Evolutionary conservation across 352 stramenopile genomes (phyloP), one percentile per base, ranked within the genome.

Genomic region (Phytophthora kernoviae): DNA sequence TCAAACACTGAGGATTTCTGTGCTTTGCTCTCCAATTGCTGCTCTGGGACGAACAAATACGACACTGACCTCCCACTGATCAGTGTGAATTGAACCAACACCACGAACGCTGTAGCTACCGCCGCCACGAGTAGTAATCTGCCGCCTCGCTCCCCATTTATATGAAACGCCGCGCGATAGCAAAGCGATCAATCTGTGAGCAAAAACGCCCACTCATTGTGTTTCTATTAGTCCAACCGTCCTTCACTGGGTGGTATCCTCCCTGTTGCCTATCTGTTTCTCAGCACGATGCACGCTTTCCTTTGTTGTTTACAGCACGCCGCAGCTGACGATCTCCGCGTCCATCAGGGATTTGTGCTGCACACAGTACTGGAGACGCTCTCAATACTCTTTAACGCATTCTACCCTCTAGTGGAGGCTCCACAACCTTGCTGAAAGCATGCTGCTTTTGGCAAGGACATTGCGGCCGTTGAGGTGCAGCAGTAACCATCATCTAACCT

Each of bases 381-480:
- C 68, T 96, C 77, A 54, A 94, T 91, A 75, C 36, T 88, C 70
- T 91, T 90, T 62, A 96, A 72, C 67, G 92, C 82, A 70, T 72
- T 79, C 70, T 90, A 78, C 47, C 87, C 87, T n/a, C n/a, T n/a
- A n/a, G n/a, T n/a, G n/a, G n/a, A n/a, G n/a, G n/a, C 32, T 93
- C 84, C 32, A 96, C 82, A 46, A 96, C 65, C 69, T 96, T 96
- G 65, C 87, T 84, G 47, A 96, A 96, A 15, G 85, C 87, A 30
- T n/a, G n/a, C n/a, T n/a, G n/a, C n/a, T n/a, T n/a, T n/a, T n/a
- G n/a, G n/a, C n/a, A n/a, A n/a, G n/a, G n/a, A 94, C 87, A 58
- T 96, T 93, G 66, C 85, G 84, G 58, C 87, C 87, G 66, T 96
- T 93, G 43, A 96, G 70, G 68, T 96, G 87, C 24, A 84, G 84